Conservation (phyloP, 2,329 filamentous ascomycete species). For the Septoria petroselini region DNA sequence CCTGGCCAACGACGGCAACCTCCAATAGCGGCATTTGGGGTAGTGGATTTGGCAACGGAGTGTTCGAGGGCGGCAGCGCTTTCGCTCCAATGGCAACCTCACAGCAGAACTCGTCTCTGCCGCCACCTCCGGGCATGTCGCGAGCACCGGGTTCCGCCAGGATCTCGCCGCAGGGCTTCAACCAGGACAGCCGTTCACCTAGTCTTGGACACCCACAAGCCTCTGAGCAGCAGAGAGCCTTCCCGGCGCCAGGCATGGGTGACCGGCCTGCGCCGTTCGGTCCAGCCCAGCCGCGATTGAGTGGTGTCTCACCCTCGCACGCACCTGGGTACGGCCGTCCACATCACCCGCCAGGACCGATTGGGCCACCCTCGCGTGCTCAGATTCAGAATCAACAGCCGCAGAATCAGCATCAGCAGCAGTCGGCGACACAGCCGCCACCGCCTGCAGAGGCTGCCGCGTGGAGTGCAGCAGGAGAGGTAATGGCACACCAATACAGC, state of each 20-base stretch:
- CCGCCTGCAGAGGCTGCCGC: slow-evolving; percentile 21
- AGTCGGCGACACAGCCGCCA: slow-evolving; percentile 17
- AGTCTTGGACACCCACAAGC: slow-evolving; percentile 28
- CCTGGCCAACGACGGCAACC: slow-evolving; percentile 40
- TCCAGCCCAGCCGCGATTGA: slow-evolving; percentile 28
- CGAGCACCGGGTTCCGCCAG: slow-evolving; percentile 33
- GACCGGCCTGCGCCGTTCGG: slow-evolving; percentile 30
- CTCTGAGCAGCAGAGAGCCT: slow-evolving; percentile 31
- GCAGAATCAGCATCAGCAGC: slow-evolving; percentile 21
- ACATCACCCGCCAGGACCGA: slow-evolving; percentile 36
- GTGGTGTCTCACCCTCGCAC: slow-evolving; percentile 31
- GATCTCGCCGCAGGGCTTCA: slow-evolving; percentile 35
- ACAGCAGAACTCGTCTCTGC: slow-evolving; percentile 31
- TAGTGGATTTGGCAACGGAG: slow-evolving; percentile 73
- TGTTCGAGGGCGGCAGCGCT: slow-evolving; percentile 53
- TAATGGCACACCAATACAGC: slow-evolving; percentile 30
- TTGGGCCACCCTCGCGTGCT: slow-evolving; percentile 37
- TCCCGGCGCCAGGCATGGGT: slow-evolving; percentile 33
- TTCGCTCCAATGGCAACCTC: slow-evolving; percentile 35
- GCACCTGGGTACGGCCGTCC: slow-evolving; percentile 33
- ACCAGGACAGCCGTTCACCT: slow-evolving; percentile 30
- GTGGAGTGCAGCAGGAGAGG: slow-evolving; percentile 33
- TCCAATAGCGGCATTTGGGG: slow-evolving; percentile 67
- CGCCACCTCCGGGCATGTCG: slow-evolving; percentile 36
- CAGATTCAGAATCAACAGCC: slow-evolving; percentile 25